These are phyloP conservation scores for Aphanomyces stellatus DNA, from an alignment of 352 stramenopile genomes.

Conservation along the genomic window DNA sequence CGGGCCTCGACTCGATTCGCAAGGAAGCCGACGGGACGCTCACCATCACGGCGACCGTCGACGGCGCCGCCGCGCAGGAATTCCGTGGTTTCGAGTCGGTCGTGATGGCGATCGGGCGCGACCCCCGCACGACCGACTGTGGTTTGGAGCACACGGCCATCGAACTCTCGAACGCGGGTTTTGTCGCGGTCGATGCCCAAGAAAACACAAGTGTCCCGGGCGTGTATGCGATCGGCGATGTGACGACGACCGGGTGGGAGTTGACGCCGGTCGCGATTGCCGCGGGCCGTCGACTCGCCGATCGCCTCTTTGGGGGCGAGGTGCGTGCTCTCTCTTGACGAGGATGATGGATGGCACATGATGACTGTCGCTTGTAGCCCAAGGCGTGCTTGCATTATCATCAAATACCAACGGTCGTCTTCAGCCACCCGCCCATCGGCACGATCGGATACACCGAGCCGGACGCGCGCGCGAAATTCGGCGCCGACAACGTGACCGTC, in stretches of 20 bases:
- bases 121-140: constrained; percentile 81
- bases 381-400: constrained; percentile 84
- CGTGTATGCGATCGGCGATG: constrained; percentile 91
- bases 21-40: constrained; percentile 82
- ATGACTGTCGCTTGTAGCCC: constrained; percentile 24
- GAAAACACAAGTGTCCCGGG: constrained; percentile 81
- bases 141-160: constrained; percentile 72
- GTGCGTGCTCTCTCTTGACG: no score
- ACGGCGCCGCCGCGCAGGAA: constrained; percentile 38
- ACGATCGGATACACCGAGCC: constrained; percentile 92
- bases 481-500: constrained; percentile 90
- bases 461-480: constrained; percentile 88
- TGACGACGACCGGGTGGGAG: constrained; percentile 77
- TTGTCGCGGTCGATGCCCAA: constrained; percentile 88
- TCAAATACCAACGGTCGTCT: constrained; percentile 94
- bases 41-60: constrained; percentile 45
- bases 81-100: constrained; percentile 47
- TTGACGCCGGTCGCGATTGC: constrained; percentile 87
- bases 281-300: constrained; percentile 78
- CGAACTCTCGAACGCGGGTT: constrained; percentile 55
- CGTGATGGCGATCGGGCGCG: constrained; percentile 74
- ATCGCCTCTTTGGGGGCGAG: constrained; percentile 86
- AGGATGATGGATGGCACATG: no score
- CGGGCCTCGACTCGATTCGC: constrained; percentile 56
- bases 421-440: constrained; percentile 94